Base-by-base conservation (phyloP, 2,329 filamentous ascomycete genomes). In the Coleophoma crateriformis region DNA sequence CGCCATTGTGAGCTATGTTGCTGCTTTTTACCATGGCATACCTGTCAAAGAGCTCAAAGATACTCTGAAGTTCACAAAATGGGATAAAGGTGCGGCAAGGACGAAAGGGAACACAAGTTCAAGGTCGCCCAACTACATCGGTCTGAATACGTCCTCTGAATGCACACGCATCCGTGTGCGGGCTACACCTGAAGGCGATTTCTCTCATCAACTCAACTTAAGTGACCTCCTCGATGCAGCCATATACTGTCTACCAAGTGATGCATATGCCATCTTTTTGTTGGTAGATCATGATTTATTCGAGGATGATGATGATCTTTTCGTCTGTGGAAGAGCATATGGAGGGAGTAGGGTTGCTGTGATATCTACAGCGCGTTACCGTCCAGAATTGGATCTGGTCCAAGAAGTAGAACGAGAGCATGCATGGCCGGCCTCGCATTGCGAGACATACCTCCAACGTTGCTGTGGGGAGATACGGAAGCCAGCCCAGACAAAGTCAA, bases 381-480 rank as follows among this genome's bases (percentile, higher is more conserved):
- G 81, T 43, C 84, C 84, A 0, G 33, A 39, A 0, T 65, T 82
- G 19, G 72, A 74, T 14, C 58, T 68, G 4, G 51, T 64, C 2
- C 70, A 63, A 1, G 56, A 52, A 2, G 47, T 63, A 3, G 54
- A 54, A 5, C 47, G 57, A 20, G 58, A 61, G 1, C 84, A 88
- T 62, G 73, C 75, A 53, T 88, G 84, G 85, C 84, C 84, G 0
- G 71, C 75, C 4, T 79, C 77, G 6, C 84, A 87, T 62, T 87
- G 83, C 57, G 67, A 65, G 35, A 54, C 55, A 0, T 84, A 77
- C 51, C 64, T 82, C 0, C 67, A 76, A 2, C 50, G 50, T 0
- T 53, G 70, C 7, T 74, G 71, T 51, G 17, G 6, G 5, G 19
- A 37, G 33, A 12, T 14, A 7, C 14, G 4, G 11, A 37, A 46